phyloP scores from a whole-genome alignment of 2,329 filamentous ascomycete species.

The Fusarium acutatum region DNA sequence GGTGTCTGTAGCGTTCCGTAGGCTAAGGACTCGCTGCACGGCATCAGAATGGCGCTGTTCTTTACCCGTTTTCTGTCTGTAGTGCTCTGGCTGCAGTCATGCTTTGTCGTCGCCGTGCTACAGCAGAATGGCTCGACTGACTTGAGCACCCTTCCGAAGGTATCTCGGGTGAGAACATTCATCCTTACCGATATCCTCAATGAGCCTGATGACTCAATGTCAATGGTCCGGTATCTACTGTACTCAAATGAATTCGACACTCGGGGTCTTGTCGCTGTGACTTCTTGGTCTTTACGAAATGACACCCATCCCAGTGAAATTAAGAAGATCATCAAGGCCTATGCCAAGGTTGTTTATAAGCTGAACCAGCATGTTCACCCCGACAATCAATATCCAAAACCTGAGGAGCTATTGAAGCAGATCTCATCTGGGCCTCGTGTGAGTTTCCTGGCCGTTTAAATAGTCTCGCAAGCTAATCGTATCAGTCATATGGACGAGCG shows the following conservation, averaged over 20 bases:
- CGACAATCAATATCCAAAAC: not conserved
- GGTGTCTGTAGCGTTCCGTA: too few species aligned
- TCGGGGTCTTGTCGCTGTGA: not conserved
- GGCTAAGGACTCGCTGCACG: too few species aligned
- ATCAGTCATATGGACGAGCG: not conserved
- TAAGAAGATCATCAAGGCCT: not conserved
- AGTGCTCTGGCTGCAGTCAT: not conserved
- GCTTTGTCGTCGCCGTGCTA: not conserved
- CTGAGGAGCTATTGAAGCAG: not conserved
- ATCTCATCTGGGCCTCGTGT: not conserved
- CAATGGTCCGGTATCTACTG: constrained; percentile 1
- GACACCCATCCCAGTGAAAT: constrained; percentile 1
- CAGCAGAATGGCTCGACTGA: not conserved
- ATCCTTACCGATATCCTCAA: constrained; percentile 8
- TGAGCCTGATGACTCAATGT: constrained; percentile 16
- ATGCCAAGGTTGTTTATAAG: constrained; percentile 4
- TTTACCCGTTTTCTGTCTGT: not conserved
- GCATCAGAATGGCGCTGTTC: not conserved
- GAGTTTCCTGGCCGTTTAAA: accelerated
- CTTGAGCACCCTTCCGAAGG: not conserved
- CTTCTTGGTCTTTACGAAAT: constrained; percentile 9
- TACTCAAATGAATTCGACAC: constrained; percentile 15
- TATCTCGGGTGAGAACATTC: not conserved
- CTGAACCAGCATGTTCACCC: constrained; percentile 15
- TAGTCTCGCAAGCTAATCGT: accelerated